Evolutionary conservation across 306 rosid species (phyloP).

Genomic region (Vicia sativa): DNA sequence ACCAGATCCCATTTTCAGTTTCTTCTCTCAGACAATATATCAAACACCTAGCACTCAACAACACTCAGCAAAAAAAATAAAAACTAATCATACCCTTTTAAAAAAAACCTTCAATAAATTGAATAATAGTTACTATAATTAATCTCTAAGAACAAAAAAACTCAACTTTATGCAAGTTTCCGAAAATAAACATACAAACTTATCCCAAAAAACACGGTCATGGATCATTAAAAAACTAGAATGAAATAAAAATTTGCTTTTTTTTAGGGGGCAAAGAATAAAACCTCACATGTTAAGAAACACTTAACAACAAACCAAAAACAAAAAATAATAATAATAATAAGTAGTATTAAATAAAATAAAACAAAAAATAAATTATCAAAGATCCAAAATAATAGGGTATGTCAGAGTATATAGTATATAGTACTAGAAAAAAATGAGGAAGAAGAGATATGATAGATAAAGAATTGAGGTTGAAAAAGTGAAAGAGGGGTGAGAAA

Average conservation of each 20-base stretch:
- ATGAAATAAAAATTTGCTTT: constrained; percentile 48
- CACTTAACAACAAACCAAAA: constrained; percentile 55
- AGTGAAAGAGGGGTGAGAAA: constrained; percentile 34
- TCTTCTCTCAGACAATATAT: constrained; percentile 33
- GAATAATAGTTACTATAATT: not conserved
- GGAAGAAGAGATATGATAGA: constrained; percentile 21
- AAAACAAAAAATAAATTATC: constrained; percentile 18
- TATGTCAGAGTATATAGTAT: constrained; percentile 45
- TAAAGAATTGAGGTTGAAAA: constrained; percentile 31
- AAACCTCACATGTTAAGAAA: constrained; percentile 57
- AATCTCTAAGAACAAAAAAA: constrained; percentile 8
- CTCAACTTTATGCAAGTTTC: constrained; percentile 41
- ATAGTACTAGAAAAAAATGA: not conserved
- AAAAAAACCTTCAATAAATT: not conserved
- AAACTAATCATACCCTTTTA: constrained; percentile 29
- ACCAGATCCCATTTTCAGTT: constrained; percentile 75
- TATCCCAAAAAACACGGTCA: constrained; percentile 63
- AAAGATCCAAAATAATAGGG: constrained; percentile 46
- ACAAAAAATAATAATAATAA: constrained; percentile 35
- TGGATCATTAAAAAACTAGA: constrained; percentile 36
- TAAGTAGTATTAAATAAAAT: constrained; percentile 16
- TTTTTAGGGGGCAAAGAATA: constrained; percentile 63
- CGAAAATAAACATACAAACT: constrained; percentile 40
- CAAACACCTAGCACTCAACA: constrained; percentile 32
- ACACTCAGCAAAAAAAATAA: not conserved